These are phyloP conservation scores for Chimonanthus praecox DNA, from an alignment of 164 flowering plant species.

Conservation along the genomic window DNA sequence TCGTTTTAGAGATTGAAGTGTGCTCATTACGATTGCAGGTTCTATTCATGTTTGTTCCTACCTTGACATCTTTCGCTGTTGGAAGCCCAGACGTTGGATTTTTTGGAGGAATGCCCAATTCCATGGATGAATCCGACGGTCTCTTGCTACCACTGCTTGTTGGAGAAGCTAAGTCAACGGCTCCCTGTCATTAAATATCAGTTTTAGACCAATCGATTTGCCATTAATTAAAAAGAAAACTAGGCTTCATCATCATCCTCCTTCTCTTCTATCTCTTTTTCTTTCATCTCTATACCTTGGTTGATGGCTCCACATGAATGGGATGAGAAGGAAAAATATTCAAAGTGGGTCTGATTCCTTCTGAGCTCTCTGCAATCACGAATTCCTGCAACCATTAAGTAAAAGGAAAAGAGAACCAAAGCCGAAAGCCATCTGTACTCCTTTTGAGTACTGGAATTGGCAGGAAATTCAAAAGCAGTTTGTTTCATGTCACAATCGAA, in stretches of 20 bases:
- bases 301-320: slow-evolving; percentile 85
- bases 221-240: background rate
- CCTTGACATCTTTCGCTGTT: slow-evolving; percentile 61
- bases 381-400: slow-evolving; percentile 10
- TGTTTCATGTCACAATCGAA: slow-evolving; percentile 30
- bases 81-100: slow-evolving; percentile 34
- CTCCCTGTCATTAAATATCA: slow-evolving; percentile 31
- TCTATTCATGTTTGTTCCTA: slow-evolving; percentile 13
- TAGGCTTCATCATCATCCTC: background rate
- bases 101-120: slow-evolving; percentile 54
- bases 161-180: slow-evolving; percentile 39
- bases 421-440: slow-evolving; percentile 21
- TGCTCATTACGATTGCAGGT: background rate
- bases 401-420: background rate
- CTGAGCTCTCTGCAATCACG: slow-evolving; percentile 49
- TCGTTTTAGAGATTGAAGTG: no score
- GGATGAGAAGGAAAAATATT: slow-evolving; percentile 99
- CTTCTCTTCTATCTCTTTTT: background rate
- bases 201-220: background rate
- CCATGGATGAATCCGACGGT: slow-evolving; percentile 70
- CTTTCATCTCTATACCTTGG: slow-evolving; percentile 28
- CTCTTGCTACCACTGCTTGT: slow-evolving; percentile 51
- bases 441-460: slow-evolving; percentile 29
- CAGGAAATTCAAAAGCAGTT: slow-evolving; percentile 21
- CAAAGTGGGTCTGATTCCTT: slow-evolving; percentile 82